A percentile compares a stretch with the other conserved stretches of the same genome.
Conservation (phyloP, 208 protist species). For the Leishmania aethiopica region DNA sequence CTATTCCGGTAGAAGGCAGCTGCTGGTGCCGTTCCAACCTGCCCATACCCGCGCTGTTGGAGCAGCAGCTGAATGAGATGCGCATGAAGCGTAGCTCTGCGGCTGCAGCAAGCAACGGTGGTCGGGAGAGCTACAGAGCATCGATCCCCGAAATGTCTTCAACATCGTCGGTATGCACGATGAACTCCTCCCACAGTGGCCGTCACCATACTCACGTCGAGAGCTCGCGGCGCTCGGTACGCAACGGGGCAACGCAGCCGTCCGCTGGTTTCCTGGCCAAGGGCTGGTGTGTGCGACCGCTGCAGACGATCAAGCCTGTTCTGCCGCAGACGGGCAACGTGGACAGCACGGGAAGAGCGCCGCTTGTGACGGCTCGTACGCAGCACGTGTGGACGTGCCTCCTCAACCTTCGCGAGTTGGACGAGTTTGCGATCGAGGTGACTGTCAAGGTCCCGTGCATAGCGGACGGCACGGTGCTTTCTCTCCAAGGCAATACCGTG, state of each 20-base stretch:
- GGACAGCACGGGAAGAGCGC: constrained; percentile 20
- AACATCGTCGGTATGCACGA: constrained; percentile 10
- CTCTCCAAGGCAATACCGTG: constrained; percentile 30
- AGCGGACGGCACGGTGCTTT: constrained; percentile 17
- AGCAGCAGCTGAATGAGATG: constrained; percentile 43
- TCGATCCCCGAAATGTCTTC: constrained; percentile 11
- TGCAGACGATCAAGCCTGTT: constrained; percentile 40
- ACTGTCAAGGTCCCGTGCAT: constrained; percentile 41
- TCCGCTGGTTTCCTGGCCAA: constrained; percentile 15
- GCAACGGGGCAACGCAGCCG: not conserved
- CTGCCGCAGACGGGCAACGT: constrained; percentile 20
- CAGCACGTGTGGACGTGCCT: constrained; percentile 49
- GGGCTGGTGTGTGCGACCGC: constrained; percentile 63
- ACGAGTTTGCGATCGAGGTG: constrained; percentile 43
- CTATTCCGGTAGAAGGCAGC: constrained; percentile 49
- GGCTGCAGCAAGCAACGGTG: not conserved
- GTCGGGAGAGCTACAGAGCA: not conserved
- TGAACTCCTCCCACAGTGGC: constrained; percentile 4
- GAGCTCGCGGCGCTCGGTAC: constrained; percentile 10
- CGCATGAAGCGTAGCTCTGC: constrained; percentile 18
- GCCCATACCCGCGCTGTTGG: constrained; percentile 46
- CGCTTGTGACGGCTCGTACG: constrained; percentile 32
- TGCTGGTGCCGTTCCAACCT: constrained; percentile 55
- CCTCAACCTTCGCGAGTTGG: constrained; percentile 38
- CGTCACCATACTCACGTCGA: constrained; percentile 20